Percentiles rank a stretch among this genome's conserved stretches.
phyloP scores from a whole-genome alignment of 2,329 filamentous ascomycete genomes.

The Colletotrichum sp. region DNA sequence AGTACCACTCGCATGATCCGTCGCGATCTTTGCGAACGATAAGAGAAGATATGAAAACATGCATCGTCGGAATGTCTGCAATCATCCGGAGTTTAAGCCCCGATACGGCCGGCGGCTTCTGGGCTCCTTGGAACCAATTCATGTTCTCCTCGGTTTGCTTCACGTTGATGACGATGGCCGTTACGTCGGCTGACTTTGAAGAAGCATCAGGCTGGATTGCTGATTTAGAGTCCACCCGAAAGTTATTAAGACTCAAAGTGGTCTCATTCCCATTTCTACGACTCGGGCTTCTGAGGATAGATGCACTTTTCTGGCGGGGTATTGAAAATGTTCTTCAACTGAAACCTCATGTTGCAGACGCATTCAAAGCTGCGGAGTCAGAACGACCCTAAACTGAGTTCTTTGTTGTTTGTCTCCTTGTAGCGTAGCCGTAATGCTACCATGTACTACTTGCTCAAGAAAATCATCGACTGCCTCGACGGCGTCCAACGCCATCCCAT shows the following conservation, averaged over 20 bases:
- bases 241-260: slow-evolving; percentile 21
- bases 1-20: too few relatives aligned
- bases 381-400: neutral
- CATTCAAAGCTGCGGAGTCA: neutral
- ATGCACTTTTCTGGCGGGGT: slow-evolving; percentile 26
- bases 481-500: slow-evolving; percentile 42
- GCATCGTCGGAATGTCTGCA: neutral
- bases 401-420: rapidly evolving
- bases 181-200: neutral
- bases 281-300: slow-evolving; percentile 23
- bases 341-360: slow-evolving; percentile 18
- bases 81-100: neutral
- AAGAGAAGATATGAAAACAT: neutral
- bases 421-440: neutral
- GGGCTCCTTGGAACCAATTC: slow-evolving; percentile 23
- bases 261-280: slow-evolving; percentile 22
- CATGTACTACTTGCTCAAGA: neutral
- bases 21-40: neutral
- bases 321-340: slow-evolving; percentile 22
- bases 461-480: slow-evolving; percentile 33
- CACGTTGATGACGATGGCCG: slow-evolving; percentile 15
- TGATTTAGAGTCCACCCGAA: slow-evolving; percentile 17
- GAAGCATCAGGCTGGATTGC: slow-evolving; percentile 21
- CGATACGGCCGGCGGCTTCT: slow-evolving; percentile 17
- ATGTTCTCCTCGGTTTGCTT: slow-evolving; percentile 23